Conservation (phyloP, 148 eudicot genomes). For the Rhododendron ferrugineum region DNA sequence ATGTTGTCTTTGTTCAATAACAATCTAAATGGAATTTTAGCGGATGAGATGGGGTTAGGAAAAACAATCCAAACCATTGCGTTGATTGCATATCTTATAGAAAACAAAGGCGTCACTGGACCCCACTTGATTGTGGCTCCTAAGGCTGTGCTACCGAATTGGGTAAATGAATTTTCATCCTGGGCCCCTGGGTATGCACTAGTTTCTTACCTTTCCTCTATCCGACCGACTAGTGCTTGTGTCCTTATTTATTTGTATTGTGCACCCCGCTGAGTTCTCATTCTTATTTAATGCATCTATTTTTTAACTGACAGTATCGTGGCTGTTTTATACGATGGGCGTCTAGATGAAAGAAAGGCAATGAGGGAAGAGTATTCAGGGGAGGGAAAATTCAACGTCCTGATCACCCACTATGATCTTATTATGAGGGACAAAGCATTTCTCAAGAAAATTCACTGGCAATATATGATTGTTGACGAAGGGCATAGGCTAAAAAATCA, state of each 20-base stretch:
- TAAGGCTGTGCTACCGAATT: conserved; percentile 94
- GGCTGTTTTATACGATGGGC: conserved; percentile 88
- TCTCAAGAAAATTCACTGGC: conserved; percentile 89
- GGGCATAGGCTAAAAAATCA: conserved; percentile 96
- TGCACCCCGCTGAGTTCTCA: not conserved
- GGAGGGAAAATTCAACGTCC: conserved; percentile 81
- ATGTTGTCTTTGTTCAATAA: conserved; percentile 94
- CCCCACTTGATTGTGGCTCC: conserved; percentile 97
- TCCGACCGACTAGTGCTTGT: not conserved
- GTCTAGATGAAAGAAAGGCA: conserved; percentile 73
- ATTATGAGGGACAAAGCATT: conserved; percentile 90
- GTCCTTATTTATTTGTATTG: not conserved
- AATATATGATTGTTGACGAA: conserved; percentile 95
- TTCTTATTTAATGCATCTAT: conserved; percentile 6
- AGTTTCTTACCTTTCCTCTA: not conserved
- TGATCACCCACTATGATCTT: conserved; percentile 95
- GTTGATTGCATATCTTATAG: conserved; percentile 80
- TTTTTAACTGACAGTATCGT: conserved; percentile 46
- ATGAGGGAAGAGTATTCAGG: conserved; percentile 79
- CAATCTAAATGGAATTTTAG: conserved; percentile 94
- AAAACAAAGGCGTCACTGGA: conserved; percentile 85
- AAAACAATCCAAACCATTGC: conserved; percentile 97
- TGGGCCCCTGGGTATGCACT: conserved; percentile 80
- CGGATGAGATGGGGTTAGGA: conserved; percentile 99
- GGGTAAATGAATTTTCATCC: conserved; percentile 75